A percentile compares a stretch with the other conserved stretches of the same genome.
Evolutionary conservation across 176 grass and related monocot species (phyloP).

Genomic region (Zizania latifolia): DNA sequence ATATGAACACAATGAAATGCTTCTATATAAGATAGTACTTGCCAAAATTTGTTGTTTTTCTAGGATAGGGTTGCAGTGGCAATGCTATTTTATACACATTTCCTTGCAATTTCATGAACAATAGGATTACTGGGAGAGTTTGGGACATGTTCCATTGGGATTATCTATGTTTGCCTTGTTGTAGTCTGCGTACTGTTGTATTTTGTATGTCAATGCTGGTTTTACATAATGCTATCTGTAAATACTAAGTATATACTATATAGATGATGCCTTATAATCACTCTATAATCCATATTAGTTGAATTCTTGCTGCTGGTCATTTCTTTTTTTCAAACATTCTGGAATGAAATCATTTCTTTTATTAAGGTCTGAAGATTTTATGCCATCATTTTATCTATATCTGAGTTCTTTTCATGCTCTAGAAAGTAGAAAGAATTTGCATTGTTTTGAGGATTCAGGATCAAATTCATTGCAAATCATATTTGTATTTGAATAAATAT

Average conservation of each 20-base stretch:
- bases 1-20: constrained; percentile 97
- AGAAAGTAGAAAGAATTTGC: neutral
- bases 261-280: neutral
- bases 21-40: constrained; percentile 89
- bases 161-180: no score
- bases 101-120: no score
- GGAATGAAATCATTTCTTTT: neutral
- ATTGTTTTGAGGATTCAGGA: no score
- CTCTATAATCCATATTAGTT: neutral
- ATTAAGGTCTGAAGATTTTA: neutral
- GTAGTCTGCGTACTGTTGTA: no score
- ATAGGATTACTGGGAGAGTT: no score
- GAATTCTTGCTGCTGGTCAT: neutral
- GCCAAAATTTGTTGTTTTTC: constrained; percentile 11
- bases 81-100: no score
- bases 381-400: constrained; percentile 3
- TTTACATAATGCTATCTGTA: no score
- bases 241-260: no score
- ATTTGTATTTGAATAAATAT: no score
- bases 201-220: no score
- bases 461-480: no score
- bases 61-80: neutral
- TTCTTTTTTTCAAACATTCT: constrained; percentile 12
- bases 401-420: neutral
- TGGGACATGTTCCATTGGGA: no score